phyloP scores from a whole-genome alignment of 2,329 filamentous ascomycete genomes.

The Colletotrichum filicis region DNA sequence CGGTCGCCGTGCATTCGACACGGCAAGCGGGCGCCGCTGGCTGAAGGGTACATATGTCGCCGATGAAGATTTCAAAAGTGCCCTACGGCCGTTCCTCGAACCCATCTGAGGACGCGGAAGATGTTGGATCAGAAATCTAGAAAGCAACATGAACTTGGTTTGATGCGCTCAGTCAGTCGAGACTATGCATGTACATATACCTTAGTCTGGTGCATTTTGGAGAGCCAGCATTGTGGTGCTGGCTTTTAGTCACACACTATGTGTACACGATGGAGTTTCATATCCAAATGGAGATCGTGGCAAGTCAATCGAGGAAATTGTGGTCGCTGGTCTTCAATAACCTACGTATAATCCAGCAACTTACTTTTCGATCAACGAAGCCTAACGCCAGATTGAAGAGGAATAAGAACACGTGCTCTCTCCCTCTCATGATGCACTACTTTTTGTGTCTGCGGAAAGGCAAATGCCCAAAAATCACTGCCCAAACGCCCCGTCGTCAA shows the following conservation, averaged over 20 bases:
- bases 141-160: not conserved
- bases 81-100: not conserved
- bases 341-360: not conserved
- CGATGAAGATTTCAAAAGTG: constrained; percentile 55
- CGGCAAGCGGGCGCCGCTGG: constrained; percentile 76
- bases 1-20: constrained; percentile 81
- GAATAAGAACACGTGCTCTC: not conserved
- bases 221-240: not conserved
- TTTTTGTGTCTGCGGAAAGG: not conserved
- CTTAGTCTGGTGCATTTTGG: not conserved
- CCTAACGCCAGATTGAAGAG: constrained; percentile 17
- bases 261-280: not conserved
- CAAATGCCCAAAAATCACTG: not conserved
- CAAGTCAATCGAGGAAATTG: not conserved
- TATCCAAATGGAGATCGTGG: not conserved
- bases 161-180: not conserved
- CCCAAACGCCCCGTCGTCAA: constrained; percentile 4
- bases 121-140: not conserved
- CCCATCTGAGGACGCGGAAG: not conserved
- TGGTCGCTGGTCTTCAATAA: not conserved
- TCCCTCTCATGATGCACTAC: not conserved
- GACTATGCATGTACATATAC: not conserved
- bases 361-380: not conserved
- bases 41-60: constrained; percentile 88
- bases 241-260: not conserved